Percentiles rank a stretch among this genome's conserved stretches.
phyloP scores from a whole-genome alignment of 1,139 yeast genomes.

The Insectozyma bohioensis region DNA sequence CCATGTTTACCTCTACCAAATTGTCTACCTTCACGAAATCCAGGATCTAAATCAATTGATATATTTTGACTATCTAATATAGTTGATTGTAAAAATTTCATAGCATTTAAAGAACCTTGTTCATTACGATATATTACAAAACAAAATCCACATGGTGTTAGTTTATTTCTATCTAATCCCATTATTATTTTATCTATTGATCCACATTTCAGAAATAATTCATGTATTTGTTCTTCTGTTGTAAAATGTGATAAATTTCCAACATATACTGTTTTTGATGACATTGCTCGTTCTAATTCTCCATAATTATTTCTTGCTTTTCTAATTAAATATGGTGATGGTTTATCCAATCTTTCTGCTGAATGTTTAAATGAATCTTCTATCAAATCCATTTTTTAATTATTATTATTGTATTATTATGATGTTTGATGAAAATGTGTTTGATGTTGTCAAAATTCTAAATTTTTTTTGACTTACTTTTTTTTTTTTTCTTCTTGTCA shows the following conservation, averaged over 20 bases:
- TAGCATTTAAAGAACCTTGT: slow-evolving; percentile 73
- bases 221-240: slow-evolving; percentile 90
- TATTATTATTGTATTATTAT: no score
- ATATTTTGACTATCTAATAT: slow-evolving; percentile 77
- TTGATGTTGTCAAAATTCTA: no score
- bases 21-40: slow-evolving; percentile 91
- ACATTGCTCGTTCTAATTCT: slow-evolving; percentile 61
- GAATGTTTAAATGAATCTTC: slow-evolving; percentile 55
- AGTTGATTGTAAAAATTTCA: slow-evolving; percentile 78
- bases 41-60: slow-evolving; percentile 90
- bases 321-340: slow-evolving; percentile 71
- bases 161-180: slow-evolving; percentile 88
- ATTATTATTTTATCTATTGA: slow-evolving; percentile 74
- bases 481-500: no score
- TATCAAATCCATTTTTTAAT: slow-evolving; percentile 54
- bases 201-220: slow-evolving; percentile 80
- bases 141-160: slow-evolving; percentile 95
- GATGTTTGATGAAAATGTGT: no score
- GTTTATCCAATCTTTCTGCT: slow-evolving; percentile 69
- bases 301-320: slow-evolving; percentile 65
- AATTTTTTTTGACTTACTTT: no score
- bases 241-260: slow-evolving; percentile 85
- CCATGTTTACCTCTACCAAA: slow-evolving; percentile 91
- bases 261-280: slow-evolving; percentile 76
- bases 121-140: slow-evolving; percentile 74